A percentile compares a stretch with the other conserved stretches of the same genome.
phyloP scores from a whole-genome alignment of 305 asterid species.

The Euphrasia arctica region DNA sequence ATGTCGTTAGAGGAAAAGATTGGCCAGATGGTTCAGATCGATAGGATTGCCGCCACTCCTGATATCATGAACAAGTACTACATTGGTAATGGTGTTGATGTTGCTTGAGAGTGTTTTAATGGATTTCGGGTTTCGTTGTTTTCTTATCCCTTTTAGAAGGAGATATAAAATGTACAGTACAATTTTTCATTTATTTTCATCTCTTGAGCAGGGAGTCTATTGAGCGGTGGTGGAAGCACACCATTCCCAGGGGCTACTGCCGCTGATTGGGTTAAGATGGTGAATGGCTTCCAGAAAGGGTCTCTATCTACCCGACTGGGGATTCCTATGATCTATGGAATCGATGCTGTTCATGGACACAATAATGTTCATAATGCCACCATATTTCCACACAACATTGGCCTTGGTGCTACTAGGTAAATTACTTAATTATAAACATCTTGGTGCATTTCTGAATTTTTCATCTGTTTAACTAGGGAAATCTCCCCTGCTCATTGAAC shows the following conservation, averaged over 20 bases:
- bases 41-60: slow-evolving; percentile 61
- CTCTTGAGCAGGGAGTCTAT: slow-evolving; percentile 58
- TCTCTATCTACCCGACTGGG: slow-evolving; percentile 78
- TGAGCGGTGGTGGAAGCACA: slow-evolving; percentile 88
- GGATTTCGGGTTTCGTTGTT: not conserved
- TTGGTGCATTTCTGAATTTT: slow-evolving; percentile 3
- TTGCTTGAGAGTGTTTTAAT: not conserved
- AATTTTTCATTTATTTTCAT: not conserved
- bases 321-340: slow-evolving; percentile 94
- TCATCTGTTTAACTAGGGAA: slow-evolving; percentile 8
- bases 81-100: slow-evolving; percentile 49
- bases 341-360: slow-evolving; percentile 92
- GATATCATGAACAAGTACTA: slow-evolving; percentile 52
- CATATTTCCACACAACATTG: slow-evolving; percentile 85
- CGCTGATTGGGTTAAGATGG: slow-evolving; percentile 80
- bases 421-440: slow-evolving; percentile 10
- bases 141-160: too few relatives aligned
- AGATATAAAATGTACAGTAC: too few relatives aligned
- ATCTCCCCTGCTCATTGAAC: not conserved
- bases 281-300: slow-evolving; percentile 72
- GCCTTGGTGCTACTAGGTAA: slow-evolving; percentile 88
- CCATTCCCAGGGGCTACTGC: slow-evolving; percentile 70
- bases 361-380: slow-evolving; percentile 83
- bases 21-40: slow-evolving; percentile 96
- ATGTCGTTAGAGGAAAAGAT: slow-evolving; percentile 82